phyloP scores from a whole-genome alignment of 176 grass and related monocot genomes.

The Tuctoria greenei region DNA sequence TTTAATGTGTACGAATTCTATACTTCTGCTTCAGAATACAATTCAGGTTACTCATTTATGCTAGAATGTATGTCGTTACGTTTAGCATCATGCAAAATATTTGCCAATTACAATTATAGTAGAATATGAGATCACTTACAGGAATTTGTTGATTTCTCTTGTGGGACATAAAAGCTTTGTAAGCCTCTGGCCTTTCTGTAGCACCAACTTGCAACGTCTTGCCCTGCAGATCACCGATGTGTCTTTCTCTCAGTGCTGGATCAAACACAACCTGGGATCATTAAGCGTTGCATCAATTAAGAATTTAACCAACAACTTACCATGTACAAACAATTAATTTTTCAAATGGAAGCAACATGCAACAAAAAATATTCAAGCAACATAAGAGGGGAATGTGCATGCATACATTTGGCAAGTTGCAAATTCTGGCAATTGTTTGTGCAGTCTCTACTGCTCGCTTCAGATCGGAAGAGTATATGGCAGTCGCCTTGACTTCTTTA shows the following conservation, averaged over 20 bases:
- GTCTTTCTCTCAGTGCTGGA: constrained; percentile 66
- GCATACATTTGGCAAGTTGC: constrained; percentile 68
- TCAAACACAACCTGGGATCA: constrained; percentile 58
- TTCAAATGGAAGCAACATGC: neutral
- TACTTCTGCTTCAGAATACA: constrained; percentile 26
- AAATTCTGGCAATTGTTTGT: constrained; percentile 61
- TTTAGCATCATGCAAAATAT: neutral
- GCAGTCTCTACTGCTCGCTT: constrained; percentile 87
- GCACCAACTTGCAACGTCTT: constrained; percentile 59
- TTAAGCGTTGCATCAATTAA: neutral
- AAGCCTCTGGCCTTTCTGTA: constrained; percentile 62
- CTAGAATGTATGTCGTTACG: neutral
- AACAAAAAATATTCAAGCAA: neutral
- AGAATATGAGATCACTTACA: constrained; percentile 42
- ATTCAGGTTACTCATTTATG: neutral
- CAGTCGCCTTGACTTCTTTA: constrained; percentile 49
- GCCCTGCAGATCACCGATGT: constrained; percentile 87
- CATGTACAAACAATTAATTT: neutral
- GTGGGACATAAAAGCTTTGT: constrained; percentile 60
- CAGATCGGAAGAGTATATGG: constrained; percentile 89
- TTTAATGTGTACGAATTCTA: neutral
- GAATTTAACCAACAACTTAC: constrained; percentile 21
- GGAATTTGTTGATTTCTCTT: constrained; percentile 81
- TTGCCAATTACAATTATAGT: neutral
- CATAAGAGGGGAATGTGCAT: neutral